Evolutionary conservation across 345 rosid species (phyloP), one percentile per base, ranked within the genome.

Genomic region (Pelargonium nanum): DNA sequence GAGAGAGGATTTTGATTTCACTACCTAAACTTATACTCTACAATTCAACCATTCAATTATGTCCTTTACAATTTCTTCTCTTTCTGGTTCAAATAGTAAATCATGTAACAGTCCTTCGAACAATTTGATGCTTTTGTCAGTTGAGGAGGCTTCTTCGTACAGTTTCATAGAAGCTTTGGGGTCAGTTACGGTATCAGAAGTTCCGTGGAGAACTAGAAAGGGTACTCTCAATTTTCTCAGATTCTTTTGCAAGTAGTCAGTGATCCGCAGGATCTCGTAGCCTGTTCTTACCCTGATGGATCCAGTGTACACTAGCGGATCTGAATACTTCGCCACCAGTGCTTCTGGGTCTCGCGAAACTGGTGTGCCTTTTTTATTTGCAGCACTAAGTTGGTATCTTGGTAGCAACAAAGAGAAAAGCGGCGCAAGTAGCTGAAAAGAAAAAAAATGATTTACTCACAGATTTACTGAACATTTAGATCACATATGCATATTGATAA

Each of bases 311-410:
- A 89, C 96, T 64, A 93, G 74, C 1, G 97, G 99, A 60, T 93
- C 97, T 0, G 97, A 84, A 63, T 89, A 93, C 71, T 93, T 93
- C 19, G 88, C 85, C 55, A 78, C 19, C 1, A 93, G 81, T 9
- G 97, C 99, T 64, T 65, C 78, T 16, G 95, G 92, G 64, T 93
- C 97, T 40, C 96, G 82, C n/a, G 90, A 85, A 62, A 93, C 99
- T 0, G 85, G 90, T 77, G 68, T 76, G 28, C 97, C 95, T 73
- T 77, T 81, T 77, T 84, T 89, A 74, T 89, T 93, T 22, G 97
- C 95, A 53, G 81, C 91, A 56, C 83, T 80, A 54, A 93, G 53
- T 70, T 87, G 96, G 82, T 66, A 75, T 65, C 73, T 80, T 4
- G 96, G 99, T 21, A 78, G 64, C 24, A 89, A 67, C 55, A 87